Percentiles rank a stretch among this genome's conserved stretches.
Conservation (phyloP, 2,329 filamentous ascomycete species). For the Albifimbria verrucaria region DNA sequence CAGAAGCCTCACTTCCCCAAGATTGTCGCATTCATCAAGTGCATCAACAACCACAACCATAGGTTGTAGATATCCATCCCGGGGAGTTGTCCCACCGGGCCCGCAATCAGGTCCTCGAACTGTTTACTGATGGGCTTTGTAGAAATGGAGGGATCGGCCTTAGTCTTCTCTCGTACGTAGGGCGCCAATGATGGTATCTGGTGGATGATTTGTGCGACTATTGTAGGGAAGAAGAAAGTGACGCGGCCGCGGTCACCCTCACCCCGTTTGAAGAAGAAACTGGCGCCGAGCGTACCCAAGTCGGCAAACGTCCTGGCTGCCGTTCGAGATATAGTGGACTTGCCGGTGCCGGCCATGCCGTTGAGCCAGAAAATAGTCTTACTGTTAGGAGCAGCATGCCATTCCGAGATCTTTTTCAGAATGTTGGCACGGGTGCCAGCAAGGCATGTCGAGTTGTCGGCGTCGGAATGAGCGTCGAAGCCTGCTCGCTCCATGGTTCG, state of each 20-base stretch:
- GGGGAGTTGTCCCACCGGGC: slow-evolving; percentile 21
- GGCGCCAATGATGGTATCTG: slow-evolving; percentile 21
- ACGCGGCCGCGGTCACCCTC: slow-evolving; percentile 33
- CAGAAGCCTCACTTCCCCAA: slow-evolving; percentile 26
- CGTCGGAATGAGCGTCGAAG: slow-evolving; percentile 27
- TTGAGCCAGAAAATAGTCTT: slow-evolving; percentile 32
- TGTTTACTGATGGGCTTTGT: slow-evolving; percentile 27
- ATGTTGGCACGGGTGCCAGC: slow-evolving; percentile 27
- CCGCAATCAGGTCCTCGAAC: slow-evolving; percentile 34
- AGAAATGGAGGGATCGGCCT: slow-evolving; percentile 24
- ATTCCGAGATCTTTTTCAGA: slow-evolving; percentile 22
- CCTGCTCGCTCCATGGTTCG: not conserved
- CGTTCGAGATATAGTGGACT: slow-evolving; percentile 35
- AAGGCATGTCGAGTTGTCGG: slow-evolving; percentile 26
- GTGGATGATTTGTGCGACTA: slow-evolving; percentile 28
- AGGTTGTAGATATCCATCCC: not conserved
- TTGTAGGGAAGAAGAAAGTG: slow-evolving; percentile 34
- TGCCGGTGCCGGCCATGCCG: slow-evolving; percentile 35
- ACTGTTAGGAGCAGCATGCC: slow-evolving; percentile 17
- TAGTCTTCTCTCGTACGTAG: slow-evolving; percentile 22
- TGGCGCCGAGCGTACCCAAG: slow-evolving; percentile 23
- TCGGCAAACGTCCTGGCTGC: slow-evolving; percentile 21
- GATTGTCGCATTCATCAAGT: slow-evolving; percentile 19
- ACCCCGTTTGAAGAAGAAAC: slow-evolving; percentile 43
- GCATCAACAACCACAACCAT: slow-evolving; percentile 33